Conservation (phyloP, 2,329 filamentous ascomycete species). For the Beauveria australis region DNA sequence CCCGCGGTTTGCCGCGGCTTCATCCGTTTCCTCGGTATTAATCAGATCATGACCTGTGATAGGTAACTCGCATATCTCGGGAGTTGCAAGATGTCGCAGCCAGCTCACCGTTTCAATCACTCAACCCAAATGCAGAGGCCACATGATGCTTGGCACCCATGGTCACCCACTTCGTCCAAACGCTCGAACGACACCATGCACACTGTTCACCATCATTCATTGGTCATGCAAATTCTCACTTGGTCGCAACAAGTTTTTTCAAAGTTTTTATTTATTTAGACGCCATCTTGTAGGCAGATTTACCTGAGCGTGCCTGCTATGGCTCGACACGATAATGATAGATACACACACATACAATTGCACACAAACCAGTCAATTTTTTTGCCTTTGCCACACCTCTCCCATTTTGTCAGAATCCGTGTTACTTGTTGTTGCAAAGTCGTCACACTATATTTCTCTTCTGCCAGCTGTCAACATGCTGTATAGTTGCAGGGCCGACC, state of each 20-base stretch:
- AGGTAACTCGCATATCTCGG: not conserved
- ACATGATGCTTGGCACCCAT: not conserved
- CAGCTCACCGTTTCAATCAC: not conserved
- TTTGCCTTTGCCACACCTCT: not conserved
- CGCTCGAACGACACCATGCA: not conserved
- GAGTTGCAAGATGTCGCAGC: not conserved
- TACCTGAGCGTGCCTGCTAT: not conserved
- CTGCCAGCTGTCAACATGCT: not conserved
- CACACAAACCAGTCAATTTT: constrained; percentile 6
- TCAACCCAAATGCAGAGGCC: not conserved
- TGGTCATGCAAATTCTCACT: not conserved
- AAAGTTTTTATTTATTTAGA: not conserved
- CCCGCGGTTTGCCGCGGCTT: not conserved
- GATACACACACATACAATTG: constrained; percentile 4
- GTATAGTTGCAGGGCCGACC: not conserved
- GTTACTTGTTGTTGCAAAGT: not conserved
- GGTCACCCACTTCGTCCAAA: not conserved
- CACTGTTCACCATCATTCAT: not conserved
- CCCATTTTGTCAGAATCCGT: not conserved
- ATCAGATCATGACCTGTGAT: not conserved
- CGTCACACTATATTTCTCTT: not conserved
- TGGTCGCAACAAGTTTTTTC: not conserved
- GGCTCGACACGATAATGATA: not conserved
- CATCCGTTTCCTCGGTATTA: not conserved
- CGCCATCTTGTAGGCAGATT: not conserved